Conservation (phyloP, 1,284 basidiomycete genomes). For the Porogramme epimiltina region DNA sequence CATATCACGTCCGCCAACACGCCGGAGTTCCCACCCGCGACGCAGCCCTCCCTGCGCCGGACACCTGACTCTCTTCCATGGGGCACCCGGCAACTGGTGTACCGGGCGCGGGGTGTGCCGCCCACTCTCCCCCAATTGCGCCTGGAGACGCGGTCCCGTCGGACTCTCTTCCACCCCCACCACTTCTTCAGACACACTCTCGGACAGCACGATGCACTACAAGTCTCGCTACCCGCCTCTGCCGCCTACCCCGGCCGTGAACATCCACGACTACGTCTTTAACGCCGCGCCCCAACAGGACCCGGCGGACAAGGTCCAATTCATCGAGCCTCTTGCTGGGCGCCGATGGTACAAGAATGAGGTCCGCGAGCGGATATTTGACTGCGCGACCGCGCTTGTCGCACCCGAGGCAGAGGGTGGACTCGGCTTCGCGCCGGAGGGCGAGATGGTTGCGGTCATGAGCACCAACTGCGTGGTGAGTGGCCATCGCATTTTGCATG, state of each 20-base stretch:
- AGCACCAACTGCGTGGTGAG: conserved; percentile 69
- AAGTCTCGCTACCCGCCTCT: conserved; percentile 40
- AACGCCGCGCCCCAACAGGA: conserved; percentile 20
- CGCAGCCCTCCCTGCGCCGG: too few species aligned
- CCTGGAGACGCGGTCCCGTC: not conserved
- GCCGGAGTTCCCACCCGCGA: not conserved
- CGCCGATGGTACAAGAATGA: conserved; percentile 46
- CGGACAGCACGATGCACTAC: conserved; percentile 34
- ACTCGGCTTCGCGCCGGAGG: conserved; percentile 49
- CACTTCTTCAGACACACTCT: not conserved
- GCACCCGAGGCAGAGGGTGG: conserved; percentile 50
- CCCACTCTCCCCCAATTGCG: conserved; percentile 1
- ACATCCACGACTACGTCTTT: conserved; percentile 60
- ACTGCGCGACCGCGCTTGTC: conserved; percentile 60
- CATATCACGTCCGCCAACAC: not conserved
- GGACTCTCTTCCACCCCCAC: not conserved
- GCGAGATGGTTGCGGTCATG: conserved; percentile 67
- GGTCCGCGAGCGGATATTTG: conserved; percentile 51
- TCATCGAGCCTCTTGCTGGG: conserved; percentile 60
- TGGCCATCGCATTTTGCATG: conserved; percentile 6
- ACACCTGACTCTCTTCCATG: too few species aligned
- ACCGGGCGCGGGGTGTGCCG: not conserved
- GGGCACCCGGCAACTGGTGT: too few species aligned
- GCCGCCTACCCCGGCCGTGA: conserved; percentile 45
- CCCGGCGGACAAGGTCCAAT: conserved; percentile 55